Percentiles rank a stretch among this genome's conserved stretches.
These are phyloP conservation scores for Phlyctochytrium arcticum DNA, from an alignment of 192 early-diverging fungal genomes.

Conservation along the genomic window DNA sequence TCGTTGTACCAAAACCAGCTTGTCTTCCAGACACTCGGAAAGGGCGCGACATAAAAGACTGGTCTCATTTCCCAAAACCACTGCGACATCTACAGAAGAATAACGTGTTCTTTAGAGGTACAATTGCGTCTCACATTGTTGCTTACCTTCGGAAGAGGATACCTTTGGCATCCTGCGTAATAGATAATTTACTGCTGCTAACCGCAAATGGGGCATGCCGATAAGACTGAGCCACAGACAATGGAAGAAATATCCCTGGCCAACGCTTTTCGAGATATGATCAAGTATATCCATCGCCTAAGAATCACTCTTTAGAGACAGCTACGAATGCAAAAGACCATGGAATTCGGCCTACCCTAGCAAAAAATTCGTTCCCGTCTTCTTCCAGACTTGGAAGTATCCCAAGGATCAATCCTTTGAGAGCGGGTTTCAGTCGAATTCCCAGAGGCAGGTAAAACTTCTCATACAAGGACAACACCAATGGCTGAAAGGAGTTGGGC, in stretches of 20 bases:
- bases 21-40: slow-evolving; percentile 66
- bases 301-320: background rate
- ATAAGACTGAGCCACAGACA: slow-evolving; percentile 80
- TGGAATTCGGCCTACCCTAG: slow-evolving; percentile 44
- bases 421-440: slow-evolving; percentile 59
- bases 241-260: slow-evolving; percentile 73
- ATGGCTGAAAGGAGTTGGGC: no score
- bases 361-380: slow-evolving; percentile 79
- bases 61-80: slow-evolving; percentile 40
- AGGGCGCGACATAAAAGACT: slow-evolving; percentile 72
- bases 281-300: slow-evolving; percentile 60
- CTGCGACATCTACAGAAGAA: slow-evolving; percentile 27
- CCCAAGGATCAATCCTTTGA: slow-evolving; percentile 76
- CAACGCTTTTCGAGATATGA: slow-evolving; percentile 59
- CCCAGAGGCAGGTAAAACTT: slow-evolving; percentile 73
- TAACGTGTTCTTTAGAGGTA: background rate
- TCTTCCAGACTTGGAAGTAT: slow-evolving; percentile 85
- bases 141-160: slow-evolving; percentile 57
- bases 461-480: slow-evolving; percentile 73
- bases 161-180: slow-evolving; percentile 68
- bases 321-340: background rate
- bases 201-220: slow-evolving; percentile 59
- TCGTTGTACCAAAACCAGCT: slow-evolving; percentile 76
- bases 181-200: slow-evolving; percentile 76
- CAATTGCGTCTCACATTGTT: slow-evolving; percentile 9